A percentile compares a stretch with the other conserved stretches of the same genome.
These are phyloP conservation scores for Penicillium sp. DNA, from an alignment of 2,329 filamentous ascomycete species.

Conservation along the genomic window DNA sequence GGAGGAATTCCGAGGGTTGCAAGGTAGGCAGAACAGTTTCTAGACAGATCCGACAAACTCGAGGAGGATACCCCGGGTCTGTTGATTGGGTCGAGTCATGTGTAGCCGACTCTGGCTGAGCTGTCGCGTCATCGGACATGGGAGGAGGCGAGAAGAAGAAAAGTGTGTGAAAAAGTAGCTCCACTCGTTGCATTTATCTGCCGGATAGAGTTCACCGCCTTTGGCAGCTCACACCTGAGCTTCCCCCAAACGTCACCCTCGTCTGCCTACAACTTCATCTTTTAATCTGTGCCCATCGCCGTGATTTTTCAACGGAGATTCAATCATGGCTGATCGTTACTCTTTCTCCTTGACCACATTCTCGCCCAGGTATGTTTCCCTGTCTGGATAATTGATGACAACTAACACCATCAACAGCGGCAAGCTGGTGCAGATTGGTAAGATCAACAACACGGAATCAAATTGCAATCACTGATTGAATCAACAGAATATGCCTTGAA, in stretches of 20 bases:
- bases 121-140: constrained; percentile 6
- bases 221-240: constrained; percentile 27
- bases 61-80: constrained; percentile 53
- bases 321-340: constrained; percentile 89
- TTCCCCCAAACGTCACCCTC: constrained; percentile 30
- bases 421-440: constrained; percentile 98
- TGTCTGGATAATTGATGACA: constrained; percentile 1
- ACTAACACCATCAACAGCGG: constrained; percentile 61
- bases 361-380: constrained; percentile 71
- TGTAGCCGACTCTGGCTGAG: constrained; percentile 23
- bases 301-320: constrained; percentile 10
- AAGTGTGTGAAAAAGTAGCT: neutral
- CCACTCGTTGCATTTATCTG: constrained; percentile 4
- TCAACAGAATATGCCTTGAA: constrained; percentile 91
- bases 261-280: constrained; percentile 22
- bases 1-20: constrained; percentile 53
- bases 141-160: neutral
- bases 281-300: constrained; percentile 3
- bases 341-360: constrained; percentile 99
- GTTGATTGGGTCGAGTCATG: neutral
- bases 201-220: constrained; percentile 18
- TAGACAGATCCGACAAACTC: constrained; percentile 85
- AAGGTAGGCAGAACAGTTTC: constrained; percentile 64
- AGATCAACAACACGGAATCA: constrained; percentile 2
- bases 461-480: constrained; percentile 14